Evolutionary conservation across 179 eudicot species (phyloP), one percentile per base, ranked within the genome.

Genomic region (Camellia oleifera): DNA sequence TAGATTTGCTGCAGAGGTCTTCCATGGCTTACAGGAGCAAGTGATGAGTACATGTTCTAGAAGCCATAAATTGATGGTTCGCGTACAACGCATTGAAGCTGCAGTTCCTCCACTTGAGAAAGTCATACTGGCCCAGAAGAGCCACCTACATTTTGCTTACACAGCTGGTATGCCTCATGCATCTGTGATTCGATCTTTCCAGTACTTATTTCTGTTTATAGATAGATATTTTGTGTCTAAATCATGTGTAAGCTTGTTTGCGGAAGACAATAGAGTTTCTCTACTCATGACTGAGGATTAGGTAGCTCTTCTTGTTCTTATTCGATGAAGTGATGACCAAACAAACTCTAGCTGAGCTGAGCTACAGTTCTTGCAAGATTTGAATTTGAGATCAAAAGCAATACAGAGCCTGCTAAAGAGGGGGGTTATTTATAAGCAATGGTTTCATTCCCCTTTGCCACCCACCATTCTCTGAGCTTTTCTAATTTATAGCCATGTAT

Each of bases 1-100:
- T 86, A 97, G 98, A 80, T 97, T 97, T 83, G 98, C 99, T 15
- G 97, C 92, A 58, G 99, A 97, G 79, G 87, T 93, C 74, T 97
- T 94, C 81, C 99, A 97, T 85, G 94, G 97, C 53, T 81, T 97
- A 84, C 99, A 97, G 84, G 99, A 93, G 84, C 92, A 97, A 83
- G 91, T 93, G 57, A 88, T 89, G 52, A 82, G 83, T 72, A 91
- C 99, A 80, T 84, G 92, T 82, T 88, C 97, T 67, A 91, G 99
- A 90, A 97, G 95, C 89, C 95, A 88, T 75, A 94, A 93, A 82
- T 66, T 97, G 89, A 85, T 87, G 89, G 88, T 78, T 78, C 98
- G 99, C 75, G 90, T 93, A 74, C 88, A 87, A 77, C 83, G 79
- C 62, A 82, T 94, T 76, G 99, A 97, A 89, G 85, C 95, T 74